Conservation (phyloP, 345 rosid genomes). For the Eucalyptus marginata region DNA sequence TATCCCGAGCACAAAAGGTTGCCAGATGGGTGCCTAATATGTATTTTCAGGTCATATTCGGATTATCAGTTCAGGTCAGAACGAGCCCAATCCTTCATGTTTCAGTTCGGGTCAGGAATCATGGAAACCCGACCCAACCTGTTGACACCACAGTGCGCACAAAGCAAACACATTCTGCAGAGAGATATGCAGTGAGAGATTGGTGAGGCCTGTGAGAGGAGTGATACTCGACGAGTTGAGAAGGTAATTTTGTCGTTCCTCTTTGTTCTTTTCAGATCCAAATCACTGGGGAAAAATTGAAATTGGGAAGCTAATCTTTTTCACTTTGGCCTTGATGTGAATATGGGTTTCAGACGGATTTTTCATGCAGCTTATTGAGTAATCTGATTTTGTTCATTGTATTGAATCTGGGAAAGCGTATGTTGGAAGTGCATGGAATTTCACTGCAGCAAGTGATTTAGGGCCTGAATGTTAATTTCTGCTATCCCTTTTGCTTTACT, state of each 20-base stretch:
- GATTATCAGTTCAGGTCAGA: not conserved
- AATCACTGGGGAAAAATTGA: no score
- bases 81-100: not conserved
- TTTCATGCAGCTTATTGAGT: not conserved
- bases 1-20: not conserved
- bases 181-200: not conserved
- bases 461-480: not conserved
- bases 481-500: not conserved
- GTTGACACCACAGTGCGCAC: not conserved
- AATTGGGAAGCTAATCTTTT: no score
- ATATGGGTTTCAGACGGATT: no score
- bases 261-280: no score
- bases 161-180: no score
- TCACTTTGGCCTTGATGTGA: not conserved
- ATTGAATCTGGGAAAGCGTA: no score
- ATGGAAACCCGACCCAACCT: not conserved
- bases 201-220: not conserved
- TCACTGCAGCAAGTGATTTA: not conserved
- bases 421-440: not conserved
- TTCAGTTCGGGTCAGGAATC: no score
- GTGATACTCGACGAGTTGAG: conserved; percentile 24
- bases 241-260: conserved; percentile 8
- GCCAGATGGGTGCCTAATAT: not conserved
- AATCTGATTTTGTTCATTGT: not conserved
- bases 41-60: not conserved